Conservation (phyloP, 441 rosid species). For the Breynia disticha region DNA sequence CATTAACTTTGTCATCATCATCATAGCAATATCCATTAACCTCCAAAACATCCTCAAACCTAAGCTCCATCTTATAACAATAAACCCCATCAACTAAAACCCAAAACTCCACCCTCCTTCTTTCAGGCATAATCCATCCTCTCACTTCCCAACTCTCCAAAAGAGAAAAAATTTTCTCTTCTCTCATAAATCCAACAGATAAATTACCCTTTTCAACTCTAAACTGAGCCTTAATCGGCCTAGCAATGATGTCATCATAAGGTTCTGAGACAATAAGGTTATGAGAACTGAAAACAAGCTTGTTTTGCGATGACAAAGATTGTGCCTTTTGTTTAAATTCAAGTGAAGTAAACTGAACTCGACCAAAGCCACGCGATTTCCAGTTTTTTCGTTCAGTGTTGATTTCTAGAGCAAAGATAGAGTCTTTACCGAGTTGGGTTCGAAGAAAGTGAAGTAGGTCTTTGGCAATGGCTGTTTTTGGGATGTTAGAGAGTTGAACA, state of each 20-base stretch:
- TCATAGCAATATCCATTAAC: slow-evolving; percentile 37
- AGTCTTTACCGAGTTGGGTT: slow-evolving; percentile 47
- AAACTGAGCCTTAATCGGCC: slow-evolving; percentile 35
- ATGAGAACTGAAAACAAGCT: slow-evolving; percentile 43
- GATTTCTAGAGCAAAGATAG: slow-evolving; percentile 74
- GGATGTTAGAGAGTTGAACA: slow-evolving; percentile 47
- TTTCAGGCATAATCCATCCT: slow-evolving; percentile 80
- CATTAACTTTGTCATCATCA: slow-evolving; percentile 28
- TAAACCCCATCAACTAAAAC: slow-evolving; percentile 32
- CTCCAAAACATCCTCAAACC: slow-evolving; percentile 68
- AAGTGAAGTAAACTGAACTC: slow-evolving; percentile 63
- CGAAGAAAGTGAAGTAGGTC: slow-evolving; percentile 59
- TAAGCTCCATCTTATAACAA: slow-evolving; percentile 54
- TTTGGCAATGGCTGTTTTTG: slow-evolving; percentile 48
- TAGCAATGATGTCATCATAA: slow-evolving; percentile 57
- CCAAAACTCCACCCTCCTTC: slow-evolving; percentile 68
- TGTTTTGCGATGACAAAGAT: slow-evolving; percentile 31
- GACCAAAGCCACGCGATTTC: slow-evolving; percentile 76
- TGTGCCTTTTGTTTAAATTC: slow-evolving; percentile 35
- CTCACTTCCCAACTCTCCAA: slow-evolving; percentile 61
- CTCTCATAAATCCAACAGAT: slow-evolving; percentile 45
- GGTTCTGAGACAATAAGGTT: slow-evolving; percentile 43
- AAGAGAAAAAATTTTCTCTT: slow-evolving; percentile 30
- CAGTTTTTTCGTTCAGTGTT: slow-evolving; percentile 50
- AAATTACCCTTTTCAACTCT: slow-evolving; percentile 39